Base-by-base conservation (phyloP, 2,329 filamentous ascomycete species). In the Apiospora marii region DNA sequence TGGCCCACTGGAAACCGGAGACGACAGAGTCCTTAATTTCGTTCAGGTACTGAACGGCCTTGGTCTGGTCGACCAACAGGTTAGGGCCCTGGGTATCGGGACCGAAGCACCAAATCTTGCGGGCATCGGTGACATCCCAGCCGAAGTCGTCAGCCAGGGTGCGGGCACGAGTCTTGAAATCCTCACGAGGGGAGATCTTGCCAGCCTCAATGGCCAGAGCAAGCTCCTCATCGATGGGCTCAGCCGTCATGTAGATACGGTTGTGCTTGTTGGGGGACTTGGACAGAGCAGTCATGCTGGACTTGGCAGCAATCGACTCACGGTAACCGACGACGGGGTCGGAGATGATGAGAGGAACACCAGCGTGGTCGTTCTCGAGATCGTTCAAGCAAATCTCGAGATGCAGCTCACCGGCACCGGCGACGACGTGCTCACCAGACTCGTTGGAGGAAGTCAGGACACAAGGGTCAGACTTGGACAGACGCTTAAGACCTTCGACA, bases 181-280 rank as follows among this genome's bases (percentile, higher is more conserved):
- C 96, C 85, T 99, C 96, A 90, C 96, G 94, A 78, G 96, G 94
- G 82, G 87, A 89, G 85, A 99, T 95, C 90, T 95, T 96, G 89
- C 96, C 96, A 72, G 83, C 78, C 89, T 99, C 96, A 78, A 99
- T 99, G 82, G 93, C 94, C 82, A 91, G 91, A 80, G 94, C 90
- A 74, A 99, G 92, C 80, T 98, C 96, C 91, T 99, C 96, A 67
- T 91, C 91, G 72, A 99, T 90, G 80, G 96, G 96, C 87, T 95
- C 88, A 77, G 96, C 96, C 85, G 90, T 91, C 87, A 99, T 92
- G 90, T 98, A 99, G 75, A 99, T 91, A 95, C 96, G 96, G 92
- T 99, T 99, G 93, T 99, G 96, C 94, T 99, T 99, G 94, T 99
- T 99, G 89, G 96, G 96, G 68, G 96, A 99, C 91, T 99, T 99